phyloP scores from a whole-genome alignment of 2,329 filamentous ascomycete species.

The Parafenestella ontariensis region DNA sequence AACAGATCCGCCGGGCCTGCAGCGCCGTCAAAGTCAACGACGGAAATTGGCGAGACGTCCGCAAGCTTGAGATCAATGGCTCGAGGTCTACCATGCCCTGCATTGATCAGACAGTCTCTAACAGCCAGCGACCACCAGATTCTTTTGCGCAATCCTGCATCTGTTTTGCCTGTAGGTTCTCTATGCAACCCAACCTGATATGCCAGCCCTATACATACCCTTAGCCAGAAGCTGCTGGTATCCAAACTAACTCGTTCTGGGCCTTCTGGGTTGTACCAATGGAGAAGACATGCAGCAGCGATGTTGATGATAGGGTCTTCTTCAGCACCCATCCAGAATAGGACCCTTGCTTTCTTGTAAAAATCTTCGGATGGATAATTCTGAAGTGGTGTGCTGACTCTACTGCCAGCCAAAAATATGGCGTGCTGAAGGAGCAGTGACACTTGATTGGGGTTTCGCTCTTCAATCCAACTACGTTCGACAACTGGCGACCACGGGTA shows the following conservation, averaged over 20 bases:
- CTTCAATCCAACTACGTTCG: conserved; percentile 50
- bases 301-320: conserved; percentile 51
- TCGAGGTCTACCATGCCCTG: conserved; percentile 50
- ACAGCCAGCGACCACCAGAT: conserved; percentile 56
- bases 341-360: conserved; percentile 41
- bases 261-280: conserved; percentile 55
- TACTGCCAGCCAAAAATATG: conserved; percentile 52
- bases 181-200: conserved; percentile 56
- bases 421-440: conserved; percentile 47
- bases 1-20: conserved; percentile 45
- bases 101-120: conserved; percentile 52
- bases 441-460: conserved; percentile 31
- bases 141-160: conserved; percentile 47
- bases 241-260: conserved; percentile 52
- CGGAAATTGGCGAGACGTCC: conserved; percentile 48
- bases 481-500: conserved; percentile 53
- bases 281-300: conserved; percentile 48
- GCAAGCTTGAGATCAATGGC: conserved; percentile 51
- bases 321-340: conserved; percentile 46
- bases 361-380: conserved; percentile 44
- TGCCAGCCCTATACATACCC: conserved; percentile 52
- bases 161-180: conserved; percentile 46
- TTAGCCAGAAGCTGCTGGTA: conserved; percentile 55
- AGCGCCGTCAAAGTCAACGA: conserved; percentile 46
- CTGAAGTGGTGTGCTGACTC: conserved; percentile 47